A percentile compares a stretch with the other conserved stretches of the same genome.
Evolutionary conservation across 2,329 filamentous ascomycete genomes (phyloP).

Genomic region (Ophiostoma tasmaniense): DNA sequence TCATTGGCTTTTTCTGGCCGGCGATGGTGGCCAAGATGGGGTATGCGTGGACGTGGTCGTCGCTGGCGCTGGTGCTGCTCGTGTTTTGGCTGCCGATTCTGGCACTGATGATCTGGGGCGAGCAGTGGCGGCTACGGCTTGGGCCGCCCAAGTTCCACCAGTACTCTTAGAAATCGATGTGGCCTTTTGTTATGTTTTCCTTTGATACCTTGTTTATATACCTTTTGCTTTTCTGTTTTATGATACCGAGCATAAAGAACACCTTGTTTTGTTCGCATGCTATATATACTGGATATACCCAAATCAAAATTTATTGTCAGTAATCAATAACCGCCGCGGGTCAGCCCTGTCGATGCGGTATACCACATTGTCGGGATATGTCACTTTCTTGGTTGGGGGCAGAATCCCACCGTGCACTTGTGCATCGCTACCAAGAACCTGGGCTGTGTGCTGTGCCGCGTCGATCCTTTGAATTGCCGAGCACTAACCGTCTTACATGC

Average conservation of each 20-base stretch:
- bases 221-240: not conserved
- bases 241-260: not conserved
- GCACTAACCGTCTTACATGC: not conserved
- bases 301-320: not conserved
- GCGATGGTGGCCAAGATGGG: constrained; percentile 16
- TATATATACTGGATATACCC: not conserved
- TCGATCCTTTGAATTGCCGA: not conserved
- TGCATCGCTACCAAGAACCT: not conserved
- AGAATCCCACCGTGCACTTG: not conserved
- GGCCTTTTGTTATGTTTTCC: not conserved
- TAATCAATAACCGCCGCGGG: not conserved
- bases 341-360: not conserved
- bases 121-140: constrained; percentile 15
- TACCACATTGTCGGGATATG: not conserved
- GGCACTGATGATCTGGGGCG: constrained; percentile 15
- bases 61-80: constrained; percentile 16
- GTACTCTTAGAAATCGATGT: constrained; percentile 1
- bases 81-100: constrained; percentile 18
- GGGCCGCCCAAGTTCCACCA: constrained; percentile 17
- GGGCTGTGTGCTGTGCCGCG: not conserved
- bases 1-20: constrained; percentile 18
- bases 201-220: not conserved
- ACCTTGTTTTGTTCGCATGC: not conserved
- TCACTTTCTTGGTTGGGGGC: not conserved
- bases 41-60: constrained; percentile 18